phyloP scores from a whole-genome alignment of 768 basidiomycete genomes.

The Lactarius tabidus region DNA sequence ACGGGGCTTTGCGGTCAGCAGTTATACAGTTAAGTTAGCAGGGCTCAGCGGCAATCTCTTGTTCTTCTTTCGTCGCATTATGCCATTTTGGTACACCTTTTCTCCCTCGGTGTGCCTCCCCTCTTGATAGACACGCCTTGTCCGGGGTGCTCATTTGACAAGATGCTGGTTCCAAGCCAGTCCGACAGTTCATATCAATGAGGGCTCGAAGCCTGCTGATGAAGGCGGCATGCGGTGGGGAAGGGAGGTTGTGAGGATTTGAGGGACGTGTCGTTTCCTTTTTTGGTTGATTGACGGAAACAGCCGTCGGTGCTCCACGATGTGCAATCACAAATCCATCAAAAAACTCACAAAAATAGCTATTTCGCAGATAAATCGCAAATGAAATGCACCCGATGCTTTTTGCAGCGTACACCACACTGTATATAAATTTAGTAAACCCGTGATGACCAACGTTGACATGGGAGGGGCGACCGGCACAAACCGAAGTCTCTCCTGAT shows the following conservation, averaged over 20 bases:
- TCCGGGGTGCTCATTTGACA: background rate
- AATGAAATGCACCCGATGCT: background rate
- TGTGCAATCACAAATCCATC: too few relatives aligned
- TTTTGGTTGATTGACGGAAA: conserved; percentile 5
- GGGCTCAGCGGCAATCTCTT: background rate
- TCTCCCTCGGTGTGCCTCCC: background rate
- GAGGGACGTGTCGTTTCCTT: background rate
- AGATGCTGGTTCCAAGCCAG: background rate
- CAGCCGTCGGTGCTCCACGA: background rate
- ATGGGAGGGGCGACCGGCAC: background rate
- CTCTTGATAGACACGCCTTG: too few relatives aligned
- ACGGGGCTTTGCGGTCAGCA: background rate
- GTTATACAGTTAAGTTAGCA: too few relatives aligned
- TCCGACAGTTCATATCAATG: background rate
- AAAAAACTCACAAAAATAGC: background rate
- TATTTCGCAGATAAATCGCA: conserved; percentile 15
- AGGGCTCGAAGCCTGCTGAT: background rate
- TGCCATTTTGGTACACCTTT: background rate
- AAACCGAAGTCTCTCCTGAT: background rate
- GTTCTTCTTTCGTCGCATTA: background rate
- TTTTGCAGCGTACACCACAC: too few relatives aligned
- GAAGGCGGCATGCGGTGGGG: background rate
- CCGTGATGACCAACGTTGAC: background rate
- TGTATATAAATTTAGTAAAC: conserved; percentile 20
- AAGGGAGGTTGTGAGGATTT: background rate